These are phyloP conservation scores for Colletotrichum endophyticum DNA, from an alignment of 2,329 filamentous ascomycete species.

Conservation along the genomic window DNA sequence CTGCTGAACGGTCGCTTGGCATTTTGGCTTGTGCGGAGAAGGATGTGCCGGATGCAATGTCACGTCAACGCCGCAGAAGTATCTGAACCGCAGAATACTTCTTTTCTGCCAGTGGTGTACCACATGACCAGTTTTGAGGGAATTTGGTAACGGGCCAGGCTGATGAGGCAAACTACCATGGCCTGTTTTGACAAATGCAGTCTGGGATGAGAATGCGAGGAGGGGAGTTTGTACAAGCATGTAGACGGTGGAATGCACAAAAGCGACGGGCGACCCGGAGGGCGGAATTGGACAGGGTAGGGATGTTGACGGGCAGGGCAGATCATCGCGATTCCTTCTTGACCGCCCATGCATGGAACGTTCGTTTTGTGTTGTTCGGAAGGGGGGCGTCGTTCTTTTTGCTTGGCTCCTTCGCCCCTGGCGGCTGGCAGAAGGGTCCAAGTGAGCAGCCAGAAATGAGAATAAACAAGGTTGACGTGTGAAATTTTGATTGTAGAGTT, in stretches of 20 bases:
- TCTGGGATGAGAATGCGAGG: background rate
- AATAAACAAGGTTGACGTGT: background rate
- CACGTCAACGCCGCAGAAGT: background rate
- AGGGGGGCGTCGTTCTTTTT: background rate
- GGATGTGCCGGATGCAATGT: background rate
- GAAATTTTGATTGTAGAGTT: conserved; percentile 3
- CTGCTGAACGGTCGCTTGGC: background rate
- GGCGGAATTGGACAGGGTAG: background rate
- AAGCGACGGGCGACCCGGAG: background rate
- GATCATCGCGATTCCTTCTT: background rate
- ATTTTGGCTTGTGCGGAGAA: background rate
- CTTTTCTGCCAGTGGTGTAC: background rate
- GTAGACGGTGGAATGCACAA: background rate
- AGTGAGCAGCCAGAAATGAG: background rate
- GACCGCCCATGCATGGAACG: background rate
- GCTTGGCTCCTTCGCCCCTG: background rate
- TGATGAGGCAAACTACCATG: background rate
- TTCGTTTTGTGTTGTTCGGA: background rate
- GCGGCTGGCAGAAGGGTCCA: background rate
- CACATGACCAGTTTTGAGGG: background rate
- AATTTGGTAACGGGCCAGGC: background rate
- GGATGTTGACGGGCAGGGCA: conserved; percentile 16
- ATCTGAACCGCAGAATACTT: background rate
- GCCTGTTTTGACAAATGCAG: background rate
- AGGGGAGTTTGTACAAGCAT: background rate